Base-by-base conservation (phyloP, 1,284 basidiomycete species). In the Pseudozyma flocculosa region DNA sequence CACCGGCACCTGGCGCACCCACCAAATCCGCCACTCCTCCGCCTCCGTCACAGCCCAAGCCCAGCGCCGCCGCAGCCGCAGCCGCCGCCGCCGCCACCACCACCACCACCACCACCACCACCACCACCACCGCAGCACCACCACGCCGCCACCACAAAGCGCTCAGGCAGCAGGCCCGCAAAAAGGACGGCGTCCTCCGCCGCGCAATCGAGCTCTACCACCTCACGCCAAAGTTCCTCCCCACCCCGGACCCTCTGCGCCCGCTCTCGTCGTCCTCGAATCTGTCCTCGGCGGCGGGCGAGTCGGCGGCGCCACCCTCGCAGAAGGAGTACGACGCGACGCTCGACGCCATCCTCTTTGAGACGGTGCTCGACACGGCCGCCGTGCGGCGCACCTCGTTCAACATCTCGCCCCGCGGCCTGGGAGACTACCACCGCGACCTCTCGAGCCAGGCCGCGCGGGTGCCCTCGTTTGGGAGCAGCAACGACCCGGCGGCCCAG, bases 161-260 rank as follows among this genome's bases (percentile, higher is more conserved):
- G 19, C 34, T 10, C 26, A 54, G 58, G 43, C 42, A 40, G 48
- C 45, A 52, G 18, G 18, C 13, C 51, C 29, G 43, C 10, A 50
- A 51, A 42, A 65, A 63, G 36, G 69, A 76, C 43, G 54, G 53
- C 11, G 47, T 66, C 11, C 55, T 77, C 22, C 63, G 74, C 41
- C 54, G 58, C 21, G 75, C 75, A 2, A 64, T 78, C 34, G 57
- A 72, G 40, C 63, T 78, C 44, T 78, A 76, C 52, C 75, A 78
- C 46, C 48, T 73, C 29, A 61, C 72, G 8, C 63, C 68, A 1
- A 59, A 57, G 21, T 78, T 76, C 52, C 68, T 69, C 43, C 74
- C 74, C 13, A 55, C 49, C n/a, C 59, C 63, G 9, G 43, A 49
- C 47, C 24, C 45, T 49, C 21, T 48, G 46, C 4, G 46, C 51